Conservation (phyloP, 768 basidiomycete species). For the Daedaleopsis nitida region DNA sequence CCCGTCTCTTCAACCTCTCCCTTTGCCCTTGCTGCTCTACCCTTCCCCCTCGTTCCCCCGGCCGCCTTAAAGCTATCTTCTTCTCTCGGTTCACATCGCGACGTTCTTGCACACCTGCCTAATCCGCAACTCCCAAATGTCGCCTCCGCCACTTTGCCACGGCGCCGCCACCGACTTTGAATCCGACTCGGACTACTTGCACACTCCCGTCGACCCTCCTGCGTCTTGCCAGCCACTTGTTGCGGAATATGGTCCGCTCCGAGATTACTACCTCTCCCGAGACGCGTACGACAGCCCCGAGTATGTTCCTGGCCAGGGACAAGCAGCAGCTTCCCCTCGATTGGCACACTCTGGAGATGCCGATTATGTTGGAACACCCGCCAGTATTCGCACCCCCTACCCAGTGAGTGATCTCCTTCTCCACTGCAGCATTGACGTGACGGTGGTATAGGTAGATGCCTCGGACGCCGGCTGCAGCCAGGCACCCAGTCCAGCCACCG, state of each 20-base stretch:
- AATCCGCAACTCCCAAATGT: constrained; percentile 20
- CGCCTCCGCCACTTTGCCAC: constrained; percentile 16
- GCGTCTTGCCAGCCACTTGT: constrained; percentile 12
- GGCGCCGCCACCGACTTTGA: constrained; percentile 16
- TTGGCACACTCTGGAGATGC: constrained; percentile 9
- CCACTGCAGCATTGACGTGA: background rate
- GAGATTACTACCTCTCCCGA: constrained; percentile 11
- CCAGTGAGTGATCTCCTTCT: background rate
- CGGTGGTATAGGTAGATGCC: background rate
- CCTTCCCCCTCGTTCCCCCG: background rate
- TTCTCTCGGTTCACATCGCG: background rate
- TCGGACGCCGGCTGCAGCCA: background rate
- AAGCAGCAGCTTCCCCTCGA: background rate
- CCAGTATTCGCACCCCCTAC: background rate
- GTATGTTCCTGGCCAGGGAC: constrained; percentile 5
- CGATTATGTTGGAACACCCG: background rate
- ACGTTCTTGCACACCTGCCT: constrained; percentile 23
- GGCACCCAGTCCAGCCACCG: background rate
- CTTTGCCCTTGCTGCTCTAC: constrained; percentile 9
- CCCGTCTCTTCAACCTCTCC: constrained; percentile 6
- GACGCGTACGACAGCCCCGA: constrained; percentile 1
- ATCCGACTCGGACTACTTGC: constrained; percentile 22
- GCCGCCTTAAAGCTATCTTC: background rate
- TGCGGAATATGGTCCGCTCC: constrained; percentile 13
- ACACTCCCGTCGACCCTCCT: constrained; percentile 19